A percentile compares a stretch with the other conserved stretches of the same genome.
These are phyloP conservation scores for Trametes punicea DNA, from an alignment of 768 basidiomycete species.

Conservation along the genomic window DNA sequence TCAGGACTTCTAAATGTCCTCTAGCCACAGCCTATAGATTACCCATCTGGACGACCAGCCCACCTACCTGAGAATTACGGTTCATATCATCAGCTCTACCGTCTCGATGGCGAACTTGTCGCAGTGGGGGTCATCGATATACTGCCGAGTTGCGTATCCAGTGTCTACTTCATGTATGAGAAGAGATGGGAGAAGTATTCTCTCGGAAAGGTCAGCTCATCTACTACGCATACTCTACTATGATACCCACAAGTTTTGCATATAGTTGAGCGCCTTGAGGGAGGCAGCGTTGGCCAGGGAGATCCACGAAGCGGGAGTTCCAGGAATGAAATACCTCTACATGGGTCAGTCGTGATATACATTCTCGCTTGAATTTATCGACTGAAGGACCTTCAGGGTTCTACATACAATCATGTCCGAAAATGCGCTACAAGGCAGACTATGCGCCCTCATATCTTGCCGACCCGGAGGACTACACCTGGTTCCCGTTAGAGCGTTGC, in stretches of 20 bases:
- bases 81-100: conserved; percentile 90
- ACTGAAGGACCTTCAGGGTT: conserved; percentile 54
- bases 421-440: conserved; percentile 97
- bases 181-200: conserved; percentile 64
- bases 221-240: background rate
- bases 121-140: conserved; percentile 91
- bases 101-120: conserved; percentile 75
- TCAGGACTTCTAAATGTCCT: background rate
- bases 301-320: conserved; percentile 65
- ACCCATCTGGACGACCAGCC: conserved; percentile 41
- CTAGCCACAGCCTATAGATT: conserved; percentile 62
- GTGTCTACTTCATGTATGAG: conserved; percentile 90
- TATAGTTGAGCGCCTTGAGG: conserved; percentile 77
- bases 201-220: conserved; percentile 58
- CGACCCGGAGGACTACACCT: conserved; percentile 82
- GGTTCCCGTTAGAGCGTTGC: conserved; percentile 67
- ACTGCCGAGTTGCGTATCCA: conserved; percentile 79
- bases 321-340: conserved; percentile 67
- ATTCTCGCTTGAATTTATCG: background rate
- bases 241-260: background rate
- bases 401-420: conserved; percentile 88
- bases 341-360: conserved; percentile 62
- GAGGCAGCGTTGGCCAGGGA: conserved; percentile 76
- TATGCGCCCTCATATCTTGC: conserved; percentile 84
- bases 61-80: conserved; percentile 80